phyloP scores from a whole-genome alignment of 2,329 filamentous ascomycete genomes.

The Saccharata proteae region DNA sequence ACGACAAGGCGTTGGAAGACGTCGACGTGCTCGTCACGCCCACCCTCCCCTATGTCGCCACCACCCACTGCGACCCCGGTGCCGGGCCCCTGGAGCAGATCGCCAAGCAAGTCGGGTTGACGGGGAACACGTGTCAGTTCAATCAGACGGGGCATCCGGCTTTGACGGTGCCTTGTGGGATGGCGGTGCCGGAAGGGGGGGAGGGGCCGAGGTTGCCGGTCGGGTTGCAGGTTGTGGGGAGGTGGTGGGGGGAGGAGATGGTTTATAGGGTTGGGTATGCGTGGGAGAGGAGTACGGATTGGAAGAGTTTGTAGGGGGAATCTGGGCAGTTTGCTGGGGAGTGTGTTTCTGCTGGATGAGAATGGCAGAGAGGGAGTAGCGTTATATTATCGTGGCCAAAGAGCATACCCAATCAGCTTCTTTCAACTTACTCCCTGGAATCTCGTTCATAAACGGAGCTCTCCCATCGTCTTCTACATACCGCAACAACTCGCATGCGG shows the following conservation, averaged over 20 bases:
- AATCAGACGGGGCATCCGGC: conserved; percentile 47
- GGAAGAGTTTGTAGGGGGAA: conserved; percentile 22
- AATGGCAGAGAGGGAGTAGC: no score
- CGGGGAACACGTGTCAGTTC: conserved; percentile 45
- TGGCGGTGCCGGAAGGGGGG: conserved; percentile 20
- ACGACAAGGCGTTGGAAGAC: conserved; percentile 28
- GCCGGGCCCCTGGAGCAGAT: conserved; percentile 34
- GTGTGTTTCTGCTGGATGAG: no score
- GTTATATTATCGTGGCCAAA: no score
- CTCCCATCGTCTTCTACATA: no score
- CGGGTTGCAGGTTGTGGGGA: conserved; percentile 44
- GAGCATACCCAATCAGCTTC: no score
- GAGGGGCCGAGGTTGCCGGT: conserved; percentile 31
- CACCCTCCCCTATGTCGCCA: conserved; percentile 37
- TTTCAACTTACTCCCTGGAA: no score
- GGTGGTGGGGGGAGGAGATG: conserved; percentile 38
- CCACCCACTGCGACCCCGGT: conserved; percentile 28
- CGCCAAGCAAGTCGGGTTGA: conserved; percentile 41
- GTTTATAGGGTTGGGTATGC: conserved; percentile 34
- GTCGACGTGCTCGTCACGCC: conserved; percentile 39
- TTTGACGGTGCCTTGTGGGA: conserved; percentile 39
- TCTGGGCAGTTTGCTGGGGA: no score
- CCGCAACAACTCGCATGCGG: no score
- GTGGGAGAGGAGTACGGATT: conserved; percentile 36
- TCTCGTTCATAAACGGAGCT: no score